Conservation (phyloP, 306 rosid genomes). For the Alnus glutinosa region DNA sequence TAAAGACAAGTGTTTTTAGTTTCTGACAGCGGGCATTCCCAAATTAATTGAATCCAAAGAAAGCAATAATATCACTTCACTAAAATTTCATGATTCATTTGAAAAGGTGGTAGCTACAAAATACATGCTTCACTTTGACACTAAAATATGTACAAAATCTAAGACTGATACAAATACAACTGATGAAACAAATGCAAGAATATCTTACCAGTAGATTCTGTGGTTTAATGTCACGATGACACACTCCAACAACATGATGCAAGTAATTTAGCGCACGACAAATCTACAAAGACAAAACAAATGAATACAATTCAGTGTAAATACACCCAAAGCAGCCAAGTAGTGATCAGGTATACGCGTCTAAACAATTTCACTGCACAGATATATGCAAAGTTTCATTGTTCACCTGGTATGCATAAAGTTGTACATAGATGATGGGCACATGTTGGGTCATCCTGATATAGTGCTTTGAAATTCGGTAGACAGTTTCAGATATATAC, state of each 20-base stretch:
- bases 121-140: neutral
- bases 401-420: conserved; percentile 80
- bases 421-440: conserved; percentile 70
- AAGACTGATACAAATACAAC: neutral
- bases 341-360: neutral
- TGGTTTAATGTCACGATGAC: conserved; percentile 97
- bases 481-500: conserved; percentile 81
- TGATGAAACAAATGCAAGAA: conserved; percentile 6
- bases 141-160: neutral
- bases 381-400: conserved; percentile 9
- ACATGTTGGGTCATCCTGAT: conserved; percentile 60
- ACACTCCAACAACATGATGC: conserved; percentile 79
- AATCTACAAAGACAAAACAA: conserved; percentile 58
- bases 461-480: conserved; percentile 72
- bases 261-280: conserved; percentile 86
- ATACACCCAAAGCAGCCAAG: conserved; percentile 6
- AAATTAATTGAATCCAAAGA: neutral
- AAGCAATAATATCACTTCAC: neutral
- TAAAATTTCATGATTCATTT: neutral
- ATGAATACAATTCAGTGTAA: conserved; percentile 18
- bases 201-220: conserved; percentile 78
- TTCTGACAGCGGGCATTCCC: neutral
- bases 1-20: neutral
- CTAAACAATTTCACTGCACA: conserved; percentile 8
- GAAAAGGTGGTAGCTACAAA: neutral